Evolutionary conservation across 176 grass and related monocot genomes (phyloP).

Genomic region (Bromus sterilis): DNA sequence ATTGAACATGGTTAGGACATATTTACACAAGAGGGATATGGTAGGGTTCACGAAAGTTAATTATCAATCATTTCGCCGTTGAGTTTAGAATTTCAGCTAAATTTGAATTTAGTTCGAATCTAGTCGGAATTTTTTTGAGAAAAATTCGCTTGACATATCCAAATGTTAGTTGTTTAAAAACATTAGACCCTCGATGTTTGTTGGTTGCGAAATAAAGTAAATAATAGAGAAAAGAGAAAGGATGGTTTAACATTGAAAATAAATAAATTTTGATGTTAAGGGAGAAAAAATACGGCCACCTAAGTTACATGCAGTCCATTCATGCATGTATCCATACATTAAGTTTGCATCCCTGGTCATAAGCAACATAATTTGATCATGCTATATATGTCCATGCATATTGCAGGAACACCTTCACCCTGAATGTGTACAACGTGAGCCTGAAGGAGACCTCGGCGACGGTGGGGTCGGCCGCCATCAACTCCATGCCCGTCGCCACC

Average conservation of each 20-base stretch:
- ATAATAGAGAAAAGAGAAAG: no score
- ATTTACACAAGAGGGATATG: background rate
- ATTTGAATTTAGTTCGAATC: background rate
- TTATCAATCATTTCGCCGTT: background rate
- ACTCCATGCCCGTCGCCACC: constrained; percentile 16
- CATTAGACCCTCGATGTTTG: background rate
- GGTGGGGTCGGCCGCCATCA: background rate
- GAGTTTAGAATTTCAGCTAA: background rate
- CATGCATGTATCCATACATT: background rate
- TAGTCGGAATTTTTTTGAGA: background rate
- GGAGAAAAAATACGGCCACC: no score
- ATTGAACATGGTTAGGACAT: no score
- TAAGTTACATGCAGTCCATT: no score
- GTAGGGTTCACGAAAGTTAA: background rate
- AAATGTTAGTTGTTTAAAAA: no score
- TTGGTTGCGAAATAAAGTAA: no score
- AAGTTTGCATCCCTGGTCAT: background rate
- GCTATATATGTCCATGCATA: background rate
- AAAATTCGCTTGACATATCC: no score
- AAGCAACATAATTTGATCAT: background rate
- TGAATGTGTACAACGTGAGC: constrained; percentile 9
- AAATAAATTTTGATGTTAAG: no score
- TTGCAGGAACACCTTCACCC: constrained; percentile 15
- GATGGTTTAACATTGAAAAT: background rate
- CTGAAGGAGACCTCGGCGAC: constrained; percentile 16